Base-by-base conservation (phyloP, 768 basidiomycete genomes). In the Strobilomyces confusus region DNA sequence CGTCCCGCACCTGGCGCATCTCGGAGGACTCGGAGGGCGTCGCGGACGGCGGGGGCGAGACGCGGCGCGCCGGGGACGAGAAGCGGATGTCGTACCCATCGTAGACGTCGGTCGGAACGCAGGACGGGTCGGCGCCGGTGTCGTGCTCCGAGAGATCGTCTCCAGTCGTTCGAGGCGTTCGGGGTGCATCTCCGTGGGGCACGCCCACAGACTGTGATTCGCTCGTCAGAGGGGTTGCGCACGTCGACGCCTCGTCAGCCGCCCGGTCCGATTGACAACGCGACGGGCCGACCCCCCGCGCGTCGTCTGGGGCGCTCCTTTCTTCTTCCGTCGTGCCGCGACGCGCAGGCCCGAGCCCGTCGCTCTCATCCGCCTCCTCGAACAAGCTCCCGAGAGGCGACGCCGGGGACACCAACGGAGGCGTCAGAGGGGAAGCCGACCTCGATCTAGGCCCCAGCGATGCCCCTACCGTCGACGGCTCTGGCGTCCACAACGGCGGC, bases 21-120 rank as follows among this genome's bases (percentile, higher is more conserved):
- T 45, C 37, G 5, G 40, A 15, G 23, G 54, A 50, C 19, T 55
- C 57, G 6, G 56, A 32, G 5, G 64, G 58, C 4, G 66, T n/a
- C 15, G 34, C 13, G 33, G 46, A 22, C 3, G 51, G 46, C 14
- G 36, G 15, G 3, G 20, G 49, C 7, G 38, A 46, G 23, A 30
- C 14, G 32, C 1, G 52, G 9, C 17, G 41, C n/a, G 4, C 12
- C 5, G 43, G 40, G n/a, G 54, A 49, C 11, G 53, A 41, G 20
- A 53, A 55, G 6, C 12, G 29, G 15, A 48, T 13, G n/a, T 47
- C 40, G 22, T 42, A 34, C 1, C 20, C 49, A 5, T 25, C 23
- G 23, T 48, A 20, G 14, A 25, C 32, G 32, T 5, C 23, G 11
- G 38, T 15, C 13, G 22, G 44, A 42, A 29, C 26, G 22, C 33